Evolutionary conservation across 768 basidiomycete species (phyloP).

Genomic region (Termitomyces sp.): DNA sequence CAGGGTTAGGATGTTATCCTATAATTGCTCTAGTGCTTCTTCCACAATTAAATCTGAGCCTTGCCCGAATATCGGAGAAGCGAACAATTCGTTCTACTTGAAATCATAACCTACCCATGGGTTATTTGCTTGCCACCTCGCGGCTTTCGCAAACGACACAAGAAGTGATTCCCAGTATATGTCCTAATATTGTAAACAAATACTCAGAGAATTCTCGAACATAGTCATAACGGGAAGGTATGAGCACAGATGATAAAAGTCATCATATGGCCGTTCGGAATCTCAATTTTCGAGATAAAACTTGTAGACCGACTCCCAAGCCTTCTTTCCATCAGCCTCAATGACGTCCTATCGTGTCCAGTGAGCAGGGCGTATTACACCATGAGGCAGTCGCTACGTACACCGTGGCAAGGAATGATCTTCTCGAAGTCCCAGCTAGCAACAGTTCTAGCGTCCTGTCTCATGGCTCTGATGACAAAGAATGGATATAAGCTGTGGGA

Average conservation of each 20-base stretch:
- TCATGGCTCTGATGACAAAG: slow-evolving; percentile 37
- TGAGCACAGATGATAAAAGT: not conserved
- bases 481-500: not conserved
- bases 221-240: not conserved
- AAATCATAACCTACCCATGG: too few species aligned
- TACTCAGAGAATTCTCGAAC: not conserved
- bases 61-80: too few species aligned
- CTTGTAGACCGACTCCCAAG: slow-evolving; percentile 37
- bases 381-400: slow-evolving; percentile 13
- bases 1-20: too few species aligned
- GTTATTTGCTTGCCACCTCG: too few species aligned
- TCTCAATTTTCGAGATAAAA: slow-evolving; percentile 13
- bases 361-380: not conserved
- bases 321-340: slow-evolving; percentile 48
- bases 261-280: not conserved
- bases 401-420: slow-evolving; percentile 61
- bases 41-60: too few species aligned
- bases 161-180: too few species aligned
- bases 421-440: slow-evolving; percentile 62
- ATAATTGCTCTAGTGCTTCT: too few species aligned
- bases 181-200: not conserved
- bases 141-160: too few species aligned
- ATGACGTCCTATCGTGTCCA: slow-evolving; percentile 37
- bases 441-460: slow-evolving; percentile 52
- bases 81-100: too few species aligned